These are phyloP conservation scores for Hypoxylon cercidicola DNA, from an alignment of 495 filamentous ascomycete genomes.

Conservation along the genomic window DNA sequence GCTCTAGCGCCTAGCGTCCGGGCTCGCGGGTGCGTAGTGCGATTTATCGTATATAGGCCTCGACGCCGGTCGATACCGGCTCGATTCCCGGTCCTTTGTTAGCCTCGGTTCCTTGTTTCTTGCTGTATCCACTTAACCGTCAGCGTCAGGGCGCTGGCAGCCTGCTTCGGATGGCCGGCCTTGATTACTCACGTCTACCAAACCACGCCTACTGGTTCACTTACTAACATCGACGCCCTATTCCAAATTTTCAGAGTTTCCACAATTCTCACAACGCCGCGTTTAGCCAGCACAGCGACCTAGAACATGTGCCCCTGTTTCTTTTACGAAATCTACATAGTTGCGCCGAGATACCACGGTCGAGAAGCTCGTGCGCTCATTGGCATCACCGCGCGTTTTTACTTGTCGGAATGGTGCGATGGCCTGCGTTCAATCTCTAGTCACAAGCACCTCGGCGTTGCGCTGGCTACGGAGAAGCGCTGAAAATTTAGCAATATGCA, in stretches of 20 bases:
- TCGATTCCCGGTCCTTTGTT: conserved; percentile 11
- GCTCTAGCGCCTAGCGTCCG: conserved; percentile 27
- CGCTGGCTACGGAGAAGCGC: conserved; percentile 14
- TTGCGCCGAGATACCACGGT: conserved; percentile 9
- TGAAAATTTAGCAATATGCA: conserved; percentile 12
- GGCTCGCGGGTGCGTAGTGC: conserved; percentile 28
- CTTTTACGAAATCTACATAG: conserved; percentile 19
- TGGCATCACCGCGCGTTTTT: conserved; percentile 2
- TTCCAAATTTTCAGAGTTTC: conserved; percentile 16
- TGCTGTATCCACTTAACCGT: conserved; percentile 18
- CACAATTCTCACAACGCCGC: conserved; percentile 1
- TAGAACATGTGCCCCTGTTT: conserved; percentile 25
- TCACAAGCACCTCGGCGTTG: conserved; percentile 8
- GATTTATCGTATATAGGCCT: conserved; percentile 15
- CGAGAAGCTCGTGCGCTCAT: conserved; percentile 8
- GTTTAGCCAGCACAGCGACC: conserved; percentile 9
- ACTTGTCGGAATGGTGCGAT: conserved; percentile 6
- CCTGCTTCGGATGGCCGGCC: not conserved
- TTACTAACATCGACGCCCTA: not conserved
- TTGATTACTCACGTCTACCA: conserved; percentile 11
- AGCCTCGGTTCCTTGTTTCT: conserved; percentile 11
- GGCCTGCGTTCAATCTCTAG: conserved; percentile 5
- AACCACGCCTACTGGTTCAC: not conserved
- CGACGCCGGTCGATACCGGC: conserved; percentile 24
- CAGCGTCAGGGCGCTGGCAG: conserved; percentile 1